Evolutionary conservation across 2,329 filamentous ascomycete species (phyloP), one percentile per base, ranked within the genome.

Genomic region (Penicillium sp.): DNA sequence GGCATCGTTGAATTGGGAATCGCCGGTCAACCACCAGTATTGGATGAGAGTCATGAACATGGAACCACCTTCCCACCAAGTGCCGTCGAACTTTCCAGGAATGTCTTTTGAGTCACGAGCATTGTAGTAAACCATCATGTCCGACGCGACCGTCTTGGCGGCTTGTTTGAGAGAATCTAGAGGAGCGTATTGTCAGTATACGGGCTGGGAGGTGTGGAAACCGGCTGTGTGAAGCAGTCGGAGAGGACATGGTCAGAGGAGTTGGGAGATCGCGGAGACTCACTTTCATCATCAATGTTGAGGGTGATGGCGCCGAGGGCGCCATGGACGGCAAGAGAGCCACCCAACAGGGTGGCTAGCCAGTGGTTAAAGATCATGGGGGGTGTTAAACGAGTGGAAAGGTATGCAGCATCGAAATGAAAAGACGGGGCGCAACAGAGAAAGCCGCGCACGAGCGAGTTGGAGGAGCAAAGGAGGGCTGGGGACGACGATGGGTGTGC

Each of bases 11-110:
- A 90, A 95, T 37, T 83, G 82, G 4, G 82, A 78, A 70, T 94
- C 90, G 20, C 87, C 88, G 0, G 90, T 94, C 72, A 91, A 91
- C 71, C 88, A 90, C 90, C 90, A 96, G 74, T 95, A 95, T 69
- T 95, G 90, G 55, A 96, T 82, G 63, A 95, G 79, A 2, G 88
- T 81, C 59, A 83, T 84, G 69, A 85, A 85, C 80, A 93, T 86
- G 58, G 89, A 89, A 54, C 90, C 90, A 11, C 82, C 88, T 76
- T 90, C 89, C 90, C 87, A 92, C 71, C 77, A 75, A 15, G 75
- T 76, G 22, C 71, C 75, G 25, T 72, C 69, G 3, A 79, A 61
- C 54, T 78, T 73, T 47, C 76, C 76, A n/a, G 76, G 76, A 1
- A 76, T 73, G 45, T 73, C 67, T 22, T 75, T 76, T 12, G 72